Conservation (phyloP, 164 flowering plant genomes). For the Litsea cubeba region DNA sequence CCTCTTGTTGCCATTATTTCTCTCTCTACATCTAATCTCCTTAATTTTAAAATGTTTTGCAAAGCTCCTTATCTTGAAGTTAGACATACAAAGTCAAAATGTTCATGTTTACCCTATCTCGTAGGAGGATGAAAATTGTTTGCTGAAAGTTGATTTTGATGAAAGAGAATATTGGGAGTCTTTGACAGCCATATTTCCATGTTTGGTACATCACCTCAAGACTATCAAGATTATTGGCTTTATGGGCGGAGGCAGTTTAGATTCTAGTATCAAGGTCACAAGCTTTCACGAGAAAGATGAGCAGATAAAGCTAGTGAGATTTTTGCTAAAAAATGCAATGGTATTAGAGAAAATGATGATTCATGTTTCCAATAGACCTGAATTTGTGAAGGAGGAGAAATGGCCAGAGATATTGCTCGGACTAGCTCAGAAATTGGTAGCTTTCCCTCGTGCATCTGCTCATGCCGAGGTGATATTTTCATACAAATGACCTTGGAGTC, state of each 20-base stretch:
- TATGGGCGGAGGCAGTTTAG: neutral
- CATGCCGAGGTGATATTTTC: neutral
- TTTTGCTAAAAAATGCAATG: constrained; percentile 1
- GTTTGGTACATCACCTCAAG: constrained; percentile 1
- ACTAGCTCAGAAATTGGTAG: neutral
- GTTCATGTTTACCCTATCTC: neutral
- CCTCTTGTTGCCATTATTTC: neutral
- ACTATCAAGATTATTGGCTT: neutral
- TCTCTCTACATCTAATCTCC: neutral
- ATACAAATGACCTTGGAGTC: neutral
- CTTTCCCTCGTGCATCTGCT: neutral
- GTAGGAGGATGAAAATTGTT: neutral
- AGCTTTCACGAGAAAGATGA: neutral
- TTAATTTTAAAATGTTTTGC: neutral
- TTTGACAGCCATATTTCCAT: neutral
- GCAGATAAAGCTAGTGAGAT: neutral
- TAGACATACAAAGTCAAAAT: neutral
- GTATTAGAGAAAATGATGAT: constrained; percentile 3
- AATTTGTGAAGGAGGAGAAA: neutral
- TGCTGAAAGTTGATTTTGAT: neutral
- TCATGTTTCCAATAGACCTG: neutral
- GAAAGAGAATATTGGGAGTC: neutral
- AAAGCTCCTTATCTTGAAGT: neutral
- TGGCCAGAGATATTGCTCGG: neutral
- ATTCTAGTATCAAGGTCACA: neutral